Base-by-base conservation (phyloP, 306 rosid species). In the Vigna nakashimae region DNA sequence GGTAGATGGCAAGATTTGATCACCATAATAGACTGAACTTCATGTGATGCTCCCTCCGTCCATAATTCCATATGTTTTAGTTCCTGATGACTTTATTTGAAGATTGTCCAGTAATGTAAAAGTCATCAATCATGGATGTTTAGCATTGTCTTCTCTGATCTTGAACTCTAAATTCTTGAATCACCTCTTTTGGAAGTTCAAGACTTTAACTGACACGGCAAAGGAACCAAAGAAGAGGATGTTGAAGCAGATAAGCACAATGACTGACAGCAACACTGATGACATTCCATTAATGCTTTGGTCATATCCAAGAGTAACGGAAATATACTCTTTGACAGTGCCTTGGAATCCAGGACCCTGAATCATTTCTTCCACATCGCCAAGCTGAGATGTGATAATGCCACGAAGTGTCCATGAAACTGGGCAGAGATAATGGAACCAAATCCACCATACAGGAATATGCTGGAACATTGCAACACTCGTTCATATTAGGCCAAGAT, bases 331-430 rank as follows among this genome's bases (percentile, higher is more conserved):
- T 62, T 88, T 86, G 60, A 93, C 90, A 20, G 80, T 55, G 67
- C 96, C 98, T 59, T 81, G 71, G 49, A 89, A 93, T 48, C 88
- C 92, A 16, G 88, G 90, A 50, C 86, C 98, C 0, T 69, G 82
- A 45, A 91, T 76, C 38, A 24, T 62, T 45, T 87, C 85, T 56
- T 91, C 84, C 65, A 93, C 83, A 60, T 93, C 93, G 38, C 96
- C 98, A 0, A 93, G 91, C 73, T 93, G 98, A 28, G 98, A 86
- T 10, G 85, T 85, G 64, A 93, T 56, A 30, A 93, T 84, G 12
- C 98, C 98, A 36, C 88, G 83, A 2, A 93, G 84, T 48, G 98
- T 93, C 98, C 98, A 93, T 46, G 96, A 65, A 80, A 93, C 73
- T 4, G 96, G 98, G 71, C 88, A 86, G 48, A 91, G 38, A 78